Base-by-base conservation (phyloP, 148 eudicot genomes). In the Vaccinium vitisidaea region DNA sequence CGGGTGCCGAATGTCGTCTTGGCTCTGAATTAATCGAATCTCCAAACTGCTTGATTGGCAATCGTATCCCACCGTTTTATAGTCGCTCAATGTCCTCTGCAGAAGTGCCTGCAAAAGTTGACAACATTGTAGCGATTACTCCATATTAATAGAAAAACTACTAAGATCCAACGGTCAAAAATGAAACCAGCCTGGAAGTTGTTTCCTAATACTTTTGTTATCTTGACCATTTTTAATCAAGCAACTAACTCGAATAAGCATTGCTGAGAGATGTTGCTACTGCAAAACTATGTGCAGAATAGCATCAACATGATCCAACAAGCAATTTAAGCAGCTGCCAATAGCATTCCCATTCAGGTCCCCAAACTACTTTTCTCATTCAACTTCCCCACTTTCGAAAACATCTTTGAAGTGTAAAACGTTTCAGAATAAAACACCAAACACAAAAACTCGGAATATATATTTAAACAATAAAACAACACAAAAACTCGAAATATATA, bases 21-120 rank as follows among this genome's bases (percentile, higher is more conserved):
- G 98, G 89, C 95, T 94, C 84, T 96, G 99, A 77, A 93, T 90
- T 87, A 96, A 86, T 81, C 99, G 94, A 84, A 96, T 93, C 88
- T 96, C 99, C 85, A 96, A 92, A 88, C 99, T 96, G 91, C 97
- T 96, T 14, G 95, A 90, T 77, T 89, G 88, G 78, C 92, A 92
- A 84, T 96, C 94, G 82, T 90, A 93, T 74, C 99, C 98, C 70
- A 90, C 95, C 49, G 25, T 81, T 80, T 83, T 84, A 84, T 96
- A 96, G 88, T 94, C 99, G 10, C 85, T 82, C 32, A 93, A 63
- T 43, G 99, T 96, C 89, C 93, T 88, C 79, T 74, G 88, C 86
- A 94, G 86, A 91, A 96, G 92, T 36, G 95, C 98, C 99, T 96
- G 92, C 50, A 78, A 80, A 75, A 58, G 32, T 82, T 48, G 59